These are phyloP conservation scores for Halocafeteria seosinensis DNA, from an alignment of 108 stramenopile species.

Conservation along the genomic window DNA sequence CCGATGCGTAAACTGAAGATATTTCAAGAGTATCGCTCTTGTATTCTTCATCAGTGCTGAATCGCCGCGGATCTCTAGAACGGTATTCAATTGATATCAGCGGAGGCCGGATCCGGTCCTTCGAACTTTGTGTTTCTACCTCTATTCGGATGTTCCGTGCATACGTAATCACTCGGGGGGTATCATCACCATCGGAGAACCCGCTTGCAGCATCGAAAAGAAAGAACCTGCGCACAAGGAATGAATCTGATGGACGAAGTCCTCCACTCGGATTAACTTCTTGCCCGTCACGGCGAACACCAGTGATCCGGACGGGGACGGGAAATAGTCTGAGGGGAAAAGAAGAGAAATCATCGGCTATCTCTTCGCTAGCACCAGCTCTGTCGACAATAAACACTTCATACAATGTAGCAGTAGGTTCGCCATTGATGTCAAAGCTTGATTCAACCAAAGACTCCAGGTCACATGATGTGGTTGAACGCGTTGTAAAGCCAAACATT, in stretches of 20 bases:
- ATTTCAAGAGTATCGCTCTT: conserved; percentile 24
- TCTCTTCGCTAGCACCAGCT: background rate
- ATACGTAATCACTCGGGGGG: conserved; percentile 43
- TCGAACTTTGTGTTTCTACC: conserved; percentile 20
- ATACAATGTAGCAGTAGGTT: too few relatives aligned
- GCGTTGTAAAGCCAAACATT: background rate
- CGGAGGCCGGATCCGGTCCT: conserved; percentile 41
- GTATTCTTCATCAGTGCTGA: background rate
- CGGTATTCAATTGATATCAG: conserved; percentile 40
- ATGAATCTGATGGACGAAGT: conserved; percentile 42
- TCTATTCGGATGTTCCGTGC: conserved; percentile 34
- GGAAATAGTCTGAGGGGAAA: background rate
- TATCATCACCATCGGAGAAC: background rate
- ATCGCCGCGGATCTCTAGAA: conserved; percentile 20
- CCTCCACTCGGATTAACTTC: background rate
- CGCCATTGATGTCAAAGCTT: too few relatives aligned
- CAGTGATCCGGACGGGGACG: background rate
- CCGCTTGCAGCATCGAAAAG: conserved; percentile 41
- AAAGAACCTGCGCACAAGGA: conserved; percentile 49
- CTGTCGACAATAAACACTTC: background rate
- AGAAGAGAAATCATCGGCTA: background rate
- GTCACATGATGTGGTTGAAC: background rate
- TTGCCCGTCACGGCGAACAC: background rate
- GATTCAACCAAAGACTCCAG: background rate
- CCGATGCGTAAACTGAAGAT: conserved; percentile 30